A percentile compares a stretch with the other conserved stretches of the same genome.
These are phyloP conservation scores for Pichia sp. DNA, from an alignment of 1,139 yeast genomes.

Conservation along the genomic window DNA sequence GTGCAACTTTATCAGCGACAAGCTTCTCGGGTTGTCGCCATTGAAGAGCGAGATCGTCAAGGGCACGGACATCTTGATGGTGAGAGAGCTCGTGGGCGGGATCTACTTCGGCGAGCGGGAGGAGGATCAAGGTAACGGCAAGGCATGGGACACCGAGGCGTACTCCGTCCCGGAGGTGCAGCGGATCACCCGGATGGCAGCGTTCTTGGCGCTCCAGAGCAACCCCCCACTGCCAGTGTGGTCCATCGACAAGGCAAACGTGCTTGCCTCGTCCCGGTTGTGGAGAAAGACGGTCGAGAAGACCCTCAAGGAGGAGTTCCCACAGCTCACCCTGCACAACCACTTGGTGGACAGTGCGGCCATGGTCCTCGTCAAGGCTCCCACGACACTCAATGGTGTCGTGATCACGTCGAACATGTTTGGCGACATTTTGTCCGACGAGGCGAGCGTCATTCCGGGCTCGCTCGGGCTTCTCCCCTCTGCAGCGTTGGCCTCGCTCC, in stretches of 20 bases:
- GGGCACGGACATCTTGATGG: constrained; percentile 90
- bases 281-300: constrained; percentile 93
- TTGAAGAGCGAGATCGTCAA: constrained; percentile 75
- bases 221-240: constrained; percentile 91
- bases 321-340: constrained; percentile 78
- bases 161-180: constrained; percentile 88
- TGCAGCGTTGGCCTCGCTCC: constrained; percentile 92
- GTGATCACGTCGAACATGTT: constrained; percentile 93
- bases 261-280: constrained; percentile 88
- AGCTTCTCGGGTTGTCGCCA: constrained; percentile 81
- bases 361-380: constrained; percentile 89
- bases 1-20: constrained; percentile 88
- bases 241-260: constrained; percentile 97
- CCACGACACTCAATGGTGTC: constrained; percentile 86
- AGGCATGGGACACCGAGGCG: constrained; percentile 91
- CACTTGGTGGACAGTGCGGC: constrained; percentile 98
- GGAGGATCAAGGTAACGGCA: constrained; percentile 82
- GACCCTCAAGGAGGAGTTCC: constrained; percentile 82
- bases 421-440: constrained; percentile 96
- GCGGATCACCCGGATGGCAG: constrained; percentile 97
- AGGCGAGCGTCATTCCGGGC: constrained; percentile 97
- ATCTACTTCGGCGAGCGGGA: constrained; percentile 93
- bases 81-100: constrained; percentile 96
- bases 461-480: constrained; percentile 93
- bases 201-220: constrained; percentile 88